Percentiles rank a stretch among this genome's conserved stretches.
These are phyloP conservation scores for Rossbeevera mucosa DNA, from an alignment of 768 basidiomycete genomes.

Conservation along the genomic window DNA sequence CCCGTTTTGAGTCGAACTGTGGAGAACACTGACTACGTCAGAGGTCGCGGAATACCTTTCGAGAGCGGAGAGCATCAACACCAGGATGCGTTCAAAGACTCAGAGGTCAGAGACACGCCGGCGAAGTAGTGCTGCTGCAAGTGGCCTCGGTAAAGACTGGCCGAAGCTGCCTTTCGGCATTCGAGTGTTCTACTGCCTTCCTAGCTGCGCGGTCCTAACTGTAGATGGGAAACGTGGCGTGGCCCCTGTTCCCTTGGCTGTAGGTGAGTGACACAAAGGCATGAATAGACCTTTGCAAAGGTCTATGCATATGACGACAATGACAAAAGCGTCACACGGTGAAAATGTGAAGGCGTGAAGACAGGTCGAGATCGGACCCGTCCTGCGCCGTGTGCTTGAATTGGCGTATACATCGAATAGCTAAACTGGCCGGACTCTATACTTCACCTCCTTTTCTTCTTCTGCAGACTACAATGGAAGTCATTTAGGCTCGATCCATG, in stretches of 20 bases:
- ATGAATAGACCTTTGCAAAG: too few relatives aligned
- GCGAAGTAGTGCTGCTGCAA: not conserved
- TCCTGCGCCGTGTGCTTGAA: too few relatives aligned
- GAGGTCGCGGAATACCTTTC: constrained; percentile 88
- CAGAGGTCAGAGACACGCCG: not conserved
- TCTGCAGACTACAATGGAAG: constrained; percentile 68
- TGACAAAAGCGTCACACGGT: too few relatives aligned
- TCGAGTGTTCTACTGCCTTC: not conserved
- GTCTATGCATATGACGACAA: too few relatives aligned
- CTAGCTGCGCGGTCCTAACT: too few relatives aligned
- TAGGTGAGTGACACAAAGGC: too few relatives aligned
- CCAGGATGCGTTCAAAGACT: constrained; percentile 31
- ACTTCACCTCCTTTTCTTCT: not conserved
- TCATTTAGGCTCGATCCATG: constrained; percentile 84
- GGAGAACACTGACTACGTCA: constrained; percentile 71
- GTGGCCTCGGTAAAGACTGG: not conserved
- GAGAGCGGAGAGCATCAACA: constrained; percentile 87
- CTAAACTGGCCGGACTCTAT: too few relatives aligned
- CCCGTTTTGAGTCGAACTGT: constrained; percentile 65
- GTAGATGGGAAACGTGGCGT: too few relatives aligned
- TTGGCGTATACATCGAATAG: too few relatives aligned
- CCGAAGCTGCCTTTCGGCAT: constrained; percentile 15
- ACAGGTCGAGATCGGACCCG: too few relatives aligned
- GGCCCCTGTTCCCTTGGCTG: too few relatives aligned
- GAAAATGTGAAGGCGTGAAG: too few relatives aligned